These are phyloP conservation scores for Colletotrichum sp. DNA, from an alignment of 2,329 filamentous ascomycete species.

Conservation along the genomic window DNA sequence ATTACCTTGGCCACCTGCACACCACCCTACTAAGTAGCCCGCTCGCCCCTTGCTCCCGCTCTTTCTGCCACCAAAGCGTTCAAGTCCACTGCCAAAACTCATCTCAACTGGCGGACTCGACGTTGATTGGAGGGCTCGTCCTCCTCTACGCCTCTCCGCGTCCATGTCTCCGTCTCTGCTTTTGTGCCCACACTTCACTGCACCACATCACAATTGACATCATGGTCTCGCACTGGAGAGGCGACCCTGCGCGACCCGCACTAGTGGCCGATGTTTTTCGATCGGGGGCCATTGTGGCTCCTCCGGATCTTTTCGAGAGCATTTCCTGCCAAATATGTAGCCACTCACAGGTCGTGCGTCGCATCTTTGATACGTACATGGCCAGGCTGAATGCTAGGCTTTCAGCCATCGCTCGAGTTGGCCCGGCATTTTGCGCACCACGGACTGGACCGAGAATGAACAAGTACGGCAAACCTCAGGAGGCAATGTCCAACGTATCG, in stretches of 20 bases:
- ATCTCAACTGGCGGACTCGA: background rate
- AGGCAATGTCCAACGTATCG: background rate
- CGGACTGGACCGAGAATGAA: background rate
- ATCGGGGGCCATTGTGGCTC: slow-evolving; percentile 8
- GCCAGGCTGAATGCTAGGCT: slow-evolving; percentile 5
- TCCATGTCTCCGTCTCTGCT: background rate
- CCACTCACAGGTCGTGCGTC: background rate
- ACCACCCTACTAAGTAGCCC: no score
- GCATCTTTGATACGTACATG: background rate
- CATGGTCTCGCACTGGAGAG: background rate
- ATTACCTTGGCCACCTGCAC: background rate
- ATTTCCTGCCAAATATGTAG: background rate
- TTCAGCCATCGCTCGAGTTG: background rate
- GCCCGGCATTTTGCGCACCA: background rate
- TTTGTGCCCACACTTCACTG: background rate
- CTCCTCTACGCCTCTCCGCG: background rate
- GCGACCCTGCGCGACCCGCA: background rate
- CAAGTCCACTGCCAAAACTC: background rate
- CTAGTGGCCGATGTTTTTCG: slow-evolving; percentile 9
- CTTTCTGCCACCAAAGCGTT: slow-evolving; percentile 13
- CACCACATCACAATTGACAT: background rate
- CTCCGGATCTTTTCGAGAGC: background rate
- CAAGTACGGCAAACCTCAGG: background rate
- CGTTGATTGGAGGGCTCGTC: background rate
- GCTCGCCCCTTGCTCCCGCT: background rate